Base-by-base conservation (phyloP, 106 monocot species). In the Triglochin maritima region DNA sequence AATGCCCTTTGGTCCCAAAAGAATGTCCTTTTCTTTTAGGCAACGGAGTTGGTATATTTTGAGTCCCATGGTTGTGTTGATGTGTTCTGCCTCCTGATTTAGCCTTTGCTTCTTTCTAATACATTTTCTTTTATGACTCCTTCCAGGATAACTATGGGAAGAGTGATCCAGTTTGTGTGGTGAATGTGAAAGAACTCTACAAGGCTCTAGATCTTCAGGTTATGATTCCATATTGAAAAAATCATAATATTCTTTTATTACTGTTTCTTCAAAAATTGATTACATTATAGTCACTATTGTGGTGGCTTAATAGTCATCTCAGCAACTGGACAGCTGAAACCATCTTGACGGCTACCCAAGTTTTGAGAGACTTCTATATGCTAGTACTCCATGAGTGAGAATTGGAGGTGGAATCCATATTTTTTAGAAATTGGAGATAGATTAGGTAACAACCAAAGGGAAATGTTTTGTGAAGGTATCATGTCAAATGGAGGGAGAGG, bases 121-220 rank as follows among this genome's bases (percentile, higher is more conserved):
- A 29, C 29, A 29, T 29, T 29, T 29, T 29, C 29, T 29, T 29
- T 29, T 29, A 29, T 29, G 29, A 29, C 29, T 29, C 29, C 29
- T 29, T 29, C 3, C 83, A 93, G 93, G 93, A 88, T 52, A 86
- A 89, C 65, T 93, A 93, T 89, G 93, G 93, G 59, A 93, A 93
- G 62, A 17, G 60, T 63, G 85, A 93, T 73, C 68, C 83, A 62
- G 75, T 46, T 17, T 86, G 79, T 60, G 86, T 88, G 56, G 61
- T 77, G 50, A 79, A 76, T 75, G 81, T 93, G 45, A 93, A 93
- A 72, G 59, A 46, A 15, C 15, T 93, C 60, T 93, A 88, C 71
- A 93, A 68, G 49, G 93, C 86, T 54, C 93, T 93, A 9, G 66
- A 86, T 74, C 83, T 93, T 16, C 70, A 86, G 93, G 93, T 92